These are phyloP conservation scores for Tarenaya hassleriana DNA, from an alignment of 345 rosid genomes.

Conservation along the genomic window DNA sequence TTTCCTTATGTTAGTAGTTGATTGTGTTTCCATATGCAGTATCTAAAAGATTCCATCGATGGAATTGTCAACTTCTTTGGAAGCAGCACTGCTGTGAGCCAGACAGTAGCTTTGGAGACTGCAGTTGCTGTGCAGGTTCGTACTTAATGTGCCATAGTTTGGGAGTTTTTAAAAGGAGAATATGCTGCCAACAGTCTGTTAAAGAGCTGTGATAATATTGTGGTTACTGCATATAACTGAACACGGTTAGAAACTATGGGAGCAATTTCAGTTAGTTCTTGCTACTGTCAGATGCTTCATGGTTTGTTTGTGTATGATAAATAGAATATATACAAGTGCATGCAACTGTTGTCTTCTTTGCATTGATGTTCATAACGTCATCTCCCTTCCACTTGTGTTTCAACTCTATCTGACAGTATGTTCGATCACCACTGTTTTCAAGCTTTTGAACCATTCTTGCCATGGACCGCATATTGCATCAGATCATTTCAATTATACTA, in stretches of 20 bases:
- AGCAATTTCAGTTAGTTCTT: not conserved
- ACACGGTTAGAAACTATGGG: constrained; percentile 7
- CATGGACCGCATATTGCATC: constrained; percentile 2
- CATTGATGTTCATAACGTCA: constrained; percentile 13
- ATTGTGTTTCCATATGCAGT: constrained; percentile 41
- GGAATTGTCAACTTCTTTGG: constrained; percentile 77
- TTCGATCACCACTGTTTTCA: constrained; percentile 8
- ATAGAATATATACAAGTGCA: not conserved
- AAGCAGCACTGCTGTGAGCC: constrained; percentile 74
- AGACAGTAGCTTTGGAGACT: constrained; percentile 88
- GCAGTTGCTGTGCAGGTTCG: constrained; percentile 96
- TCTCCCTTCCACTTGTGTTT: constrained; percentile 11
- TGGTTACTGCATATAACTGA: constrained; percentile 9
- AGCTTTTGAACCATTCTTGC: constrained; percentile 12
- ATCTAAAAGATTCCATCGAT: constrained; percentile 77
- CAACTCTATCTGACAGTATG: constrained; percentile 11
- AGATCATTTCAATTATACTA: constrained; percentile 14
- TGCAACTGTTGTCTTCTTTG: not conserved
- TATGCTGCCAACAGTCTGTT: constrained; percentile 11
- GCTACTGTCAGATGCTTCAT: not conserved
- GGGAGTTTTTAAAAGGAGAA: constrained; percentile 7
- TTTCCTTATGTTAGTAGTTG: constrained; percentile 6
- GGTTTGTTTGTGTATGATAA: constrained; percentile 1
- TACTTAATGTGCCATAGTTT: constrained; percentile 19
- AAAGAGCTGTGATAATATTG: constrained; percentile 12